Conservation (phyloP, 495 filamentous ascomycete species). For the Podospora pseudocomata region DNA sequence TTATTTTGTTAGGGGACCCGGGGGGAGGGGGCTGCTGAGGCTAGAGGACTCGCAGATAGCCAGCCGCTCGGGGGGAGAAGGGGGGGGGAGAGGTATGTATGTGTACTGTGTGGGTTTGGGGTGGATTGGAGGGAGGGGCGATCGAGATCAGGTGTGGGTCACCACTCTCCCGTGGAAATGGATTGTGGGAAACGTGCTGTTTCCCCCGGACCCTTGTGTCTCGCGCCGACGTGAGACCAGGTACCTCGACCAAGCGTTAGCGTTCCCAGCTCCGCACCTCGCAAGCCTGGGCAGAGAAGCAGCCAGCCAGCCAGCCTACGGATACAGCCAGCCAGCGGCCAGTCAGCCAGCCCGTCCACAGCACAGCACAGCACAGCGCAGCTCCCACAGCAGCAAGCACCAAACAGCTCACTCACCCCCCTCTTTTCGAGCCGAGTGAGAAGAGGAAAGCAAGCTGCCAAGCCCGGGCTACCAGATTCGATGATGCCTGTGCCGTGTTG, state of each 20-base stretch:
- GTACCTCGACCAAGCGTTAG: constrained; percentile 9
- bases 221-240: constrained; percentile 8
- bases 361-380: too few species aligned
- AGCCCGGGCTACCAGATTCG: constrained; percentile 1
- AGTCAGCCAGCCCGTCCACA: too few species aligned
- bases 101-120: constrained; percentile 11
- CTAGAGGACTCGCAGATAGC: constrained; percentile 4
- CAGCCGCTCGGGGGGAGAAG: constrained; percentile 16
- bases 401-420: too few species aligned
- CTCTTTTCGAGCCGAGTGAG: too few species aligned
- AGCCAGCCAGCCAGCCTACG: too few species aligned
- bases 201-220: constrained; percentile 16
- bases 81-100: background rate
- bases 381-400: too few species aligned
- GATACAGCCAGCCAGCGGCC: too few species aligned
- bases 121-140: constrained; percentile 20
- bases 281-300: too few species aligned
- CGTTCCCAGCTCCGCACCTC: background rate
- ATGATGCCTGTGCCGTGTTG: constrained; percentile 6
- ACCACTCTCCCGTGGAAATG: constrained; percentile 24
- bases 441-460: background rate
- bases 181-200: constrained; percentile 23
- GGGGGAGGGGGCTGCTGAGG: background rate
- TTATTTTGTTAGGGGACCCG: constrained; percentile 16
- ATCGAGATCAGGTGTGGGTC: constrained; percentile 23